Evolutionary conservation across 257 asterid genomes (phyloP), one percentile per base, ranked within the genome.

Genomic region (Orobanche coerulescens): DNA sequence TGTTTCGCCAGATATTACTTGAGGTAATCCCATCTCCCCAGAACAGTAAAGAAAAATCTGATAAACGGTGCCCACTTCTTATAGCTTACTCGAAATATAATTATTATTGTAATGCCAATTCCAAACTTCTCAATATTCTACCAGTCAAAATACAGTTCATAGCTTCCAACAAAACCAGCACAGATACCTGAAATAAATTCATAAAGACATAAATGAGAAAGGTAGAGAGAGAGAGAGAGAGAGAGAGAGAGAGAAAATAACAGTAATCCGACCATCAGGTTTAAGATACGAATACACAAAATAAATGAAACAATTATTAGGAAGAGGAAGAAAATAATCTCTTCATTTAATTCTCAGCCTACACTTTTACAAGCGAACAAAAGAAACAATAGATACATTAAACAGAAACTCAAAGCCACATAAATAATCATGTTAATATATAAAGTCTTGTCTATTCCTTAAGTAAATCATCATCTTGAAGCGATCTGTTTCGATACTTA

Each of bases 1-100:
- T 23, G 75, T 65, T 67, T 80, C 85, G 55, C 65, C 60, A 37
- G 80, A 70, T 46, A 83, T 65, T 66, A 70, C 77, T 65, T 79
- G 95, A 47, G 83, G 88, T 70, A 87, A 79, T 39, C 95, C 95
- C 95, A 87, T 87, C 49, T 15, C 70, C 24, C 28, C 58, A 67
- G 15, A 44, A 33, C 19, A 33, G 26, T 59, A 60, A 49, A 42
- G 24, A 12, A 20, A 14, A 24, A 46, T 39, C 47, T 51, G 25
- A 33, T 40, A 19, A 49, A 30, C 18, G 9, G 30, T 16, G 24
- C 66, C 37, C 2, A 50, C 20, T 34, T 42, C 33, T 31, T 46
- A 37, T 62, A 4, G 46, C 48, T 49, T 48, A 11, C 11, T 18
- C 7, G 0, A 6, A n/a, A n/a, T n/a, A n/a, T n/a, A 14, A n/a